Base-by-base conservation (phyloP, 371 early-diverging fungal genomes). In the Circinella minor region DNA sequence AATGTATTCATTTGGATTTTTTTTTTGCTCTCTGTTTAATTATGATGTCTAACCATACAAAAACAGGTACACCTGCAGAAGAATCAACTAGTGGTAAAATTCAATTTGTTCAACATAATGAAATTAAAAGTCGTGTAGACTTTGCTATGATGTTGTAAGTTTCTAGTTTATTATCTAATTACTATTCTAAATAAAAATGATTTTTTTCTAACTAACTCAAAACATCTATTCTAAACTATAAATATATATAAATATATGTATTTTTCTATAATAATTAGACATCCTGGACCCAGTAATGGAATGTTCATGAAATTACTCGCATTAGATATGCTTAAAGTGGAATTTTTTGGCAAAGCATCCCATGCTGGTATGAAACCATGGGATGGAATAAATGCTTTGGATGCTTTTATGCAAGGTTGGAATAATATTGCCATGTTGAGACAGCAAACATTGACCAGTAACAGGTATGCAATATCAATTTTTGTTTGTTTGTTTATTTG, bases 351-450 rank as follows among this genome's bases (percentile, higher is more conserved):
- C n/a, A 81, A 79, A 37, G 70, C 87, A 10, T 80, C 88, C 36
- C 92, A 92, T 74, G 91, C 91, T 36, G 85, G 82, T n/a, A 74
- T 76, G 69, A 66, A 74, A 4, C 82, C 82, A 38, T 81, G 79
- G 92, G 85, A 91, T 17, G 94, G 94, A 1, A 77, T 89, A 64
- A 93, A 94, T 69, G 93, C 93, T 13, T 71, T 93, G 18, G 91
- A 93, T 61, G 93, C 93, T 3, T 75, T 89, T 14, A 82, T 89
- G 55, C 74, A 83, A 64, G 83, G 89, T 0, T 88, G 88, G 75
- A 79, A 86, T 59, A 86, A 84, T 43, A 77, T 92, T 65, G 86
- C 88, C 4, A 77, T 89, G 81, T 74, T 93, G 75, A 82, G 92
- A 55, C 93, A 94, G 67, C 93, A 94, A 60, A 85, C 85, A 37